These are phyloP conservation scores for Ganoderma lingzhi DNA, from an alignment of 1,284 basidiomycete species.

Conservation along the genomic window DNA sequence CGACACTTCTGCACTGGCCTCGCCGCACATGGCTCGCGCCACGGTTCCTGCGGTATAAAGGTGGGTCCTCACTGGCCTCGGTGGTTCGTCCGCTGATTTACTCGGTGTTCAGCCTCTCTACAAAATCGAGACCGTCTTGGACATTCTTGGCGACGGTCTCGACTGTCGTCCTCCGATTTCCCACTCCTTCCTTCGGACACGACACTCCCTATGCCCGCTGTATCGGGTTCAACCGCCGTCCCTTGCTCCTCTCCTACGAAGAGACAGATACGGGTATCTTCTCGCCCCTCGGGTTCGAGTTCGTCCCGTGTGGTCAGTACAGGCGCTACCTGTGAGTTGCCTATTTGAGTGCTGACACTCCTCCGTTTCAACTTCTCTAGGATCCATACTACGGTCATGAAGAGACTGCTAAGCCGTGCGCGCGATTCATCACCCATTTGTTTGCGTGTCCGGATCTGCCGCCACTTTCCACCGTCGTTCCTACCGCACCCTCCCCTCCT, in stretches of 20 bases:
- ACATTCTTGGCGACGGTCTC: neutral
- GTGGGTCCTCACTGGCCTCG: neutral
- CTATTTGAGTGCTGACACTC: neutral
- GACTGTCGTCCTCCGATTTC: neutral
- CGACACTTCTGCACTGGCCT: neutral
- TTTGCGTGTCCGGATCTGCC: conserved; percentile 76
- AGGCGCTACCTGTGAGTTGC: neutral
- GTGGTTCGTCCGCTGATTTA: neutral
- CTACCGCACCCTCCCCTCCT: conserved; percentile 60
- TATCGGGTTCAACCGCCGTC: neutral
- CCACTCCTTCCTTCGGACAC: neutral
- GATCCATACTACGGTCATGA: conserved; percentile 89
- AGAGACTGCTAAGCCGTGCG: conserved; percentile 65
- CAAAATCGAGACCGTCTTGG: neutral
- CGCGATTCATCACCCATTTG: conserved; percentile 81
- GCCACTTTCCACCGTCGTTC: conserved; percentile 40
- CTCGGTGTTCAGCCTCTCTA: neutral
- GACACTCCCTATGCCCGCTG: neutral
- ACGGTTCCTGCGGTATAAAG: neutral
- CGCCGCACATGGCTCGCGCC: neutral
- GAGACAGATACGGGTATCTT: neutral
- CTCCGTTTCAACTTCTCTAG: neutral
- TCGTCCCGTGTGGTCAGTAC: neutral
- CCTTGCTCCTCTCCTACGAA: neutral
- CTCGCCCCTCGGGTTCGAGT: neutral